Evolutionary conservation across 495 filamentous ascomycete genomes (phyloP).

Genomic region (Penicillium desertorum): DNA sequence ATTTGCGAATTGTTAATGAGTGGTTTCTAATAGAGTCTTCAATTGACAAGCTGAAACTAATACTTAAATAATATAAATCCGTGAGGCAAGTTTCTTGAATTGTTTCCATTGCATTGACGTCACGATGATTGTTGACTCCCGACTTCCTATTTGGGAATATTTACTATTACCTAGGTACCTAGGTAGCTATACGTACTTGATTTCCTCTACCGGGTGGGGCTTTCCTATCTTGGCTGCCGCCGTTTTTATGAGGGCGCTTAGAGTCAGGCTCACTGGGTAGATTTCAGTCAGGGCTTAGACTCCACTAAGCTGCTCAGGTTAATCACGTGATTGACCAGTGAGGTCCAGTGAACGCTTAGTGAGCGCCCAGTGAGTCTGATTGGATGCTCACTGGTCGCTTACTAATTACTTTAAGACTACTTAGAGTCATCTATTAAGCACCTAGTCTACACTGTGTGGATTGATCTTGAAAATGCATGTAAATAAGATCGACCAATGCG

Average conservation of each 20-base stretch:
- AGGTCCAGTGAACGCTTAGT: too few relatives aligned
- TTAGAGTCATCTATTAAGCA: too few relatives aligned
- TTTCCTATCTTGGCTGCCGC: constrained; percentile 26
- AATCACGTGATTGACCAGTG: too few relatives aligned
- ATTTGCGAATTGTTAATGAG: not conserved
- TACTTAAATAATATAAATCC: not conserved
- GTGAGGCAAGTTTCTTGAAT: not conserved
- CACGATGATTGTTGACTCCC: not conserved
- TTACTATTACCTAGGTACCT: not conserved
- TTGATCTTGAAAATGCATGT: too few relatives aligned
- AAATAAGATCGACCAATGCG: too few relatives aligned
- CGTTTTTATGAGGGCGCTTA: constrained; percentile 34
- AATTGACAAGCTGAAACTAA: not conserved
- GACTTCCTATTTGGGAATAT: not conserved
- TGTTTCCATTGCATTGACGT: not conserved
- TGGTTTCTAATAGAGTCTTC: too few relatives aligned
- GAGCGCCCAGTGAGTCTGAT: too few relatives aligned
- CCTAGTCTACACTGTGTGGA: too few relatives aligned
- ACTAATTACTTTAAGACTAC: too few relatives aligned
- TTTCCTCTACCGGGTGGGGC: constrained; percentile 19
- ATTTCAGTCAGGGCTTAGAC: constrained; percentile 13
- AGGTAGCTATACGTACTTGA: not conserved
- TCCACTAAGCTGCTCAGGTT: too few relatives aligned
- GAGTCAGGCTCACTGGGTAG: constrained; percentile 27
- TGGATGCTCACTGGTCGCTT: too few relatives aligned